Evolutionary conservation across 176 grass and related monocot genomes (phyloP).

Genomic region (Carex pumila): DNA sequence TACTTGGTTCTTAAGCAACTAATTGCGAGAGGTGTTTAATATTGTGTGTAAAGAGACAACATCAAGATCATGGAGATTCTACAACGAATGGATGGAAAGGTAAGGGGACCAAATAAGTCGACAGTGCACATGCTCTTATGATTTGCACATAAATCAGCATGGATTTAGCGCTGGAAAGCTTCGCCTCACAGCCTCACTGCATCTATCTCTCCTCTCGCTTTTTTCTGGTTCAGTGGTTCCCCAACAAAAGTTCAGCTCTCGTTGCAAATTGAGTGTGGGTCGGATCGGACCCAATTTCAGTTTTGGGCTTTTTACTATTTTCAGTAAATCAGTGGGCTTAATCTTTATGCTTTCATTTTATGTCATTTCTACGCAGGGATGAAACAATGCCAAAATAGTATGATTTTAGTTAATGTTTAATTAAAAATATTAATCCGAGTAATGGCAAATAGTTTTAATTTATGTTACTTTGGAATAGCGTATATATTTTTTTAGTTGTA

Average conservation of each 20-base stretch:
- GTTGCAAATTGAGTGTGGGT: not conserved
- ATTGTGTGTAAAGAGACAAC: not conserved
- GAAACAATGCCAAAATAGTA: not conserved
- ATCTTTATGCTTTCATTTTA: not conserved
- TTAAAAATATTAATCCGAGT: not conserved
- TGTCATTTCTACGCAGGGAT: not conserved
- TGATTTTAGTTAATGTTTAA: no score
- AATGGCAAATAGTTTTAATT: not conserved
- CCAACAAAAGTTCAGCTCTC: not conserved
- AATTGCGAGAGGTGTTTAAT: not conserved
- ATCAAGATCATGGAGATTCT: not conserved
- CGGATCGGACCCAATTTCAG: not conserved
- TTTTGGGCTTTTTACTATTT: not conserved
- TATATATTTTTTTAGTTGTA: not conserved
- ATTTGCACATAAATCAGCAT: conserved; percentile 11
- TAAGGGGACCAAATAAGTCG: not conserved
- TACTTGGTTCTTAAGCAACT: conserved; percentile 7
- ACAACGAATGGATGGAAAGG: not conserved
- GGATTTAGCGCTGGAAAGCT: conserved; percentile 25
- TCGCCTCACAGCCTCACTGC: not conserved
- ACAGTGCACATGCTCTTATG: conserved; percentile 23
- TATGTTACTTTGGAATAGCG: not conserved
- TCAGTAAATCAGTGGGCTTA: not conserved
- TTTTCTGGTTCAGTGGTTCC: not conserved
- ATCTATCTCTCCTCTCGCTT: not conserved